These are phyloP conservation scores for Rhododendron williamsianum DNA, from an alignment of 148 eudicot species.

Conservation along the genomic window DNA sequence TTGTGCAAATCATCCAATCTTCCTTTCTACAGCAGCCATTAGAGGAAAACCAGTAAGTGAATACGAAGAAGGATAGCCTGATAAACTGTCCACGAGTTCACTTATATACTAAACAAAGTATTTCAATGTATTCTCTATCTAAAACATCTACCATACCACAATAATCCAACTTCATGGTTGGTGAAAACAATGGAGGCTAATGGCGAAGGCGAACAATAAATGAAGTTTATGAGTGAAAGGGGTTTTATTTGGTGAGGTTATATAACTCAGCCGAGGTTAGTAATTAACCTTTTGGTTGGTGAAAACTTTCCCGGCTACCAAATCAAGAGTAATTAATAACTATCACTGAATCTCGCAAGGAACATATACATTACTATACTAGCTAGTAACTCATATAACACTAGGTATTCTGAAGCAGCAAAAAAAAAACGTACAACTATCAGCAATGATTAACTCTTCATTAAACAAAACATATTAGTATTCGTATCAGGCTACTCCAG, in stretches of 20 bases:
- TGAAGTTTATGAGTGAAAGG: not conserved
- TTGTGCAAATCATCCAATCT: not conserved
- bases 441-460: not conserved
- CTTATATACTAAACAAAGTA: not conserved
- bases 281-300: not conserved
- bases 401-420: not conserved
- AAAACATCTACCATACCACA: not conserved
- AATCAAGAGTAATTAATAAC: not conserved
- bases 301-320: not conserved
- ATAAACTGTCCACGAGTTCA: not conserved
- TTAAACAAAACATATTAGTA: not conserved
- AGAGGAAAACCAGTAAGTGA: not conserved
- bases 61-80: not conserved
- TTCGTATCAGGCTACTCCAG: not conserved
- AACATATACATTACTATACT: not conserved
- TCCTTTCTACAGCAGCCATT: not conserved
- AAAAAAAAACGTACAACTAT: not conserved
- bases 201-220: not conserved
- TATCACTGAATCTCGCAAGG: not conserved
- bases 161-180: not conserved
- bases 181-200: not conserved
- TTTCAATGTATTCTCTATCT: not conserved
- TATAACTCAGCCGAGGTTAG: not conserved
- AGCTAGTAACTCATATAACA: not conserved
- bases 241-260: not conserved